Percentiles rank a stretch among this genome's conserved stretches.
These are phyloP conservation scores for Aspergillus sp. DNA, from an alignment of 2,329 filamentous ascomycete genomes.

Conservation along the genomic window DNA sequence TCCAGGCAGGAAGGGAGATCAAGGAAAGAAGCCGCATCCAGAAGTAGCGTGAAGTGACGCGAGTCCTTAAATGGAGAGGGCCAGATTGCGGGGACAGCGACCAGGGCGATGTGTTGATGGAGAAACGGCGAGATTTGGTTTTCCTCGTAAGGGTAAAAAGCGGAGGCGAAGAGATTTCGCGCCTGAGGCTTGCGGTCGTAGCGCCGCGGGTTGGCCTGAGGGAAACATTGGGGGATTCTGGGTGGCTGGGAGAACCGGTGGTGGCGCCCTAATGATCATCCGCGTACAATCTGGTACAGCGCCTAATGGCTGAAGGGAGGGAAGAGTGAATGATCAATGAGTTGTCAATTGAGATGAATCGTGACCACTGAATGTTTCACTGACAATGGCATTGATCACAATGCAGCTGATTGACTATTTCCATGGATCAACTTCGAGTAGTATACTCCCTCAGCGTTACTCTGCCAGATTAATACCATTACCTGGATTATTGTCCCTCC, in stretches of 20 bases:
- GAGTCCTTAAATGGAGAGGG: slow-evolving; percentile 16
- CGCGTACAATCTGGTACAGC: slow-evolving; percentile 21
- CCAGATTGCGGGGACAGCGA: slow-evolving; percentile 22
- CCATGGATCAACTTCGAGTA: background rate
- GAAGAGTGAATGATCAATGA: background rate
- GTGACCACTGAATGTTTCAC: background rate
- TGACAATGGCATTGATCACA: background rate
- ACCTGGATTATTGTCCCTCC: no score
- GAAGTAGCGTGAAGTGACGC: slow-evolving; percentile 15
- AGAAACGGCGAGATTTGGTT: slow-evolving; percentile 29
- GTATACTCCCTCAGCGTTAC: background rate
- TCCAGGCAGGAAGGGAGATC: slow-evolving; percentile 3
- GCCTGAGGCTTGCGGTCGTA: slow-evolving; percentile 24
- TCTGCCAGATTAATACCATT: background rate
- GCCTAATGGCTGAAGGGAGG: background rate
- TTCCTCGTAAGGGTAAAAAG: slow-evolving; percentile 27
- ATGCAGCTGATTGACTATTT: background rate
- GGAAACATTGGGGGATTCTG: background rate
- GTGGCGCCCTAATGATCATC: slow-evolving; percentile 1
- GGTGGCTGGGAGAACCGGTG: slow-evolving; percentile 1
- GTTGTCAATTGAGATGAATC: background rate
- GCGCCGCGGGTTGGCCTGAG: background rate
- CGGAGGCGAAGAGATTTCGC: slow-evolving; percentile 20
- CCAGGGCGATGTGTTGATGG: slow-evolving; percentile 23
- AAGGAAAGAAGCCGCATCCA: slow-evolving; percentile 11